Base-by-base conservation (phyloP, 2,329 filamentous ascomycete species). In the Lizonia empirigonia region DNA sequence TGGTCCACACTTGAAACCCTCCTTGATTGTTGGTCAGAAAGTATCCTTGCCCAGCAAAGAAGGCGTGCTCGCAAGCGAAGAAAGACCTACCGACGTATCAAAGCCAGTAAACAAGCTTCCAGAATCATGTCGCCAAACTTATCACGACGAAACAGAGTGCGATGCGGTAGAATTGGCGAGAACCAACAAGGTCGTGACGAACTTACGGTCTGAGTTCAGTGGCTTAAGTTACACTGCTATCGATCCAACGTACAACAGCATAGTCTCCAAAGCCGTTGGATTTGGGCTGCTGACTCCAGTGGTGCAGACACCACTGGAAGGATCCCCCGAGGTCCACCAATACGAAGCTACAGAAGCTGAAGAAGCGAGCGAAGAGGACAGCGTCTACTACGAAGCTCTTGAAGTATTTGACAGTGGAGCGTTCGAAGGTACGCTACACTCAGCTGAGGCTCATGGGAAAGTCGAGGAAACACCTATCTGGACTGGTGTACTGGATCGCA, bases 301-400 rank as follows among this genome's bases (percentile, higher is more conserved):
- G n/a, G n/a, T n/a, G n/a, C n/a, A n/a, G n/a, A n/a, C n/a, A n/a
- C n/a, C n/a, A n/a, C n/a, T n/a, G n/a, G n/a, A n/a, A n/a, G n/a
- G n/a, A n/a, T n/a, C n/a, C n/a, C n/a, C n/a, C n/a, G n/a, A n/a
- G n/a, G n/a, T n/a, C n/a, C n/a, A n/a, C n/a, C n/a, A n/a, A n/a
- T n/a, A n/a, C 8, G 19, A 22, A 12, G 19, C 4, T 7, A 24
- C 23, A 8, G 16, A 22, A 15, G 15, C 5, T 12, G 32, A 35
- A 8, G 22, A 18, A 5, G 8, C 12, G 5, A n/a, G 15, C 5
- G 33, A 42, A 8, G 33, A 50, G 1, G 47, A 34, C n/a, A 44
- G 33, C 16, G 15, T 44, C 26, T 44, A 50, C 22, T 50, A 27
- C 27, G 36, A 46, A 18, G 30, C 32, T 13, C n/a, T 32, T 16